Conservation (phyloP, 257 asterid genomes). For the Plectranthus barbatus region DNA sequence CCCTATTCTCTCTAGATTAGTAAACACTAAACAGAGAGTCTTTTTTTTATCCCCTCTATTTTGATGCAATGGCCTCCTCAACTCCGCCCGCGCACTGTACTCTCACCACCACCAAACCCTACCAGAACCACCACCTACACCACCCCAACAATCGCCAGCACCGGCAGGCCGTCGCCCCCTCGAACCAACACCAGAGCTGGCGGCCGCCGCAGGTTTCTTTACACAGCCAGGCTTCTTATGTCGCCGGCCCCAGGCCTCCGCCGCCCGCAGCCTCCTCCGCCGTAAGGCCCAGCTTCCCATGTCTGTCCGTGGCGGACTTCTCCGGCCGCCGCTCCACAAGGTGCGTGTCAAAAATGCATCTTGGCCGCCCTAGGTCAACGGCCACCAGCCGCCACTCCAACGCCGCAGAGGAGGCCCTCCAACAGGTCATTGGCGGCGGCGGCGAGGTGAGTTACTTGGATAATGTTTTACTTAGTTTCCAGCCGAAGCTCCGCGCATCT, state of each 20-base stretch:
- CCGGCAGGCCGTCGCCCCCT: constrained; percentile 2
- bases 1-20: constrained; percentile 5
- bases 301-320: constrained; percentile 56
- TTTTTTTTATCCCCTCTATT: constrained; percentile 18
- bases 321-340: constrained; percentile 84
- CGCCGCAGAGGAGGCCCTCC: constrained; percentile 62
- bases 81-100: constrained; percentile 86
- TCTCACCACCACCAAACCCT: constrained; percentile 76
- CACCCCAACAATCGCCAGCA: constrained; percentile 24
- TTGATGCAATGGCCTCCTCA: constrained; percentile 63
- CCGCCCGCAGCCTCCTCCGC: constrained; percentile 23
- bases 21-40: constrained; percentile 4
- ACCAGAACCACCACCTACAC: constrained; percentile 48
- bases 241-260: constrained; percentile 26
- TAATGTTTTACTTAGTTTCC: constrained; percentile 30
- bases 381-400: constrained; percentile 62
- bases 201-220: constrained; percentile 46
- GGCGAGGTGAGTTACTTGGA: constrained; percentile 32
- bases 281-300: constrained; percentile 24
- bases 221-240: constrained; percentile 27
- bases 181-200: constrained; percentile 31
- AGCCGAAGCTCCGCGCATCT: constrained; percentile 45
- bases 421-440: constrained; percentile 27
- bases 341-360: constrained; percentile 83
- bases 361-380: constrained; percentile 57